These are phyloP conservation scores for Colletotrichum brevisporum DNA, from an alignment of 2,329 filamentous ascomycete species.

Conservation along the genomic window DNA sequence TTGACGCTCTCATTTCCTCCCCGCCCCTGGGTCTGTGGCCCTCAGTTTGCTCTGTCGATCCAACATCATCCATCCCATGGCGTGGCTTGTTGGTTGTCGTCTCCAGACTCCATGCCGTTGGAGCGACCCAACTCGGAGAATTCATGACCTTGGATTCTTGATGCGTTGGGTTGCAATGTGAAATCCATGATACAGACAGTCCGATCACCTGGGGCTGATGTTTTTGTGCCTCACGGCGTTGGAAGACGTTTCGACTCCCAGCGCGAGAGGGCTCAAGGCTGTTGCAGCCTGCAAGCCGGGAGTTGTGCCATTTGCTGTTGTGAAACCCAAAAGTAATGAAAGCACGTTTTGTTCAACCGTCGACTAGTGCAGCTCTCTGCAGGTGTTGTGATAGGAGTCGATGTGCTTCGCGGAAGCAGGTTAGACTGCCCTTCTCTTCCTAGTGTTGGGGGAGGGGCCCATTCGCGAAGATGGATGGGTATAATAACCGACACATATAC, in stretches of 20 bases:
- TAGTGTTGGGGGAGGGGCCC: conserved; percentile 33
- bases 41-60: conserved; percentile 34
- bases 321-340: conserved; percentile 23
- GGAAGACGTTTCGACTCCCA: conserved; percentile 24
- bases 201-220: conserved; percentile 24
- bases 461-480: conserved; percentile 40
- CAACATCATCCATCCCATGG: conserved; percentile 27
- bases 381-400: conserved; percentile 19
- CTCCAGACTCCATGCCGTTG: conserved; percentile 36
- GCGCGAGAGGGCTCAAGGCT: conserved; percentile 7
- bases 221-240: conserved; percentile 19
- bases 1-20: conserved; percentile 29
- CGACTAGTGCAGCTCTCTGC: conserved; percentile 24
- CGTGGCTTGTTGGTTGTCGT: conserved; percentile 31
- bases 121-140: conserved; percentile 37
- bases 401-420: conserved; percentile 32
- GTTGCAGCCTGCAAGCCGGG: not conserved
- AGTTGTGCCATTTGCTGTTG: conserved; percentile 17
- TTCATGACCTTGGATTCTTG: conserved; percentile 29
- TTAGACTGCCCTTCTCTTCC: not conserved
- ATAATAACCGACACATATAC: conserved; percentile 57
- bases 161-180: conserved; percentile 30
- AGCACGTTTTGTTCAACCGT: conserved; percentile 6
- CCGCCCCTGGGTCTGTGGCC: conserved; percentile 25
- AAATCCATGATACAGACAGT: conserved; percentile 18